Percentiles rank a stretch among this genome's conserved stretches.
phyloP scores from a whole-genome alignment of 139 green algal genomes.

The Picochlorum sp. region DNA sequence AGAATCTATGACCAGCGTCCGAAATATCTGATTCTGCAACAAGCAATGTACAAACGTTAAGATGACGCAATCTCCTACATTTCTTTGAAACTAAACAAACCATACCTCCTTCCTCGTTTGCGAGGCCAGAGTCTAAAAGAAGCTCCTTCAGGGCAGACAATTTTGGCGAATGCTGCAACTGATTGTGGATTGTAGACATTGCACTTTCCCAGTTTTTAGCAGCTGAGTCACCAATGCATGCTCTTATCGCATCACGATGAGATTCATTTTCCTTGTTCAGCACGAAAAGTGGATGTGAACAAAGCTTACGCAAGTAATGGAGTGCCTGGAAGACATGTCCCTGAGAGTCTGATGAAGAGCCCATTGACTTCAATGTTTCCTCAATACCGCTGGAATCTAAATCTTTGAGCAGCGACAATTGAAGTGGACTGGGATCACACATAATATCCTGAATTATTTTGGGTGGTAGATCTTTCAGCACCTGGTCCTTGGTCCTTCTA shows the following conservation, averaged over 20 bases:
- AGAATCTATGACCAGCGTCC: constrained; percentile 62
- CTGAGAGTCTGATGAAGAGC: neutral
- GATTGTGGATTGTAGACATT: constrained; percentile 17
- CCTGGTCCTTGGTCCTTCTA: constrained; percentile 87
- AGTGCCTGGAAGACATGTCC: constrained; percentile 57
- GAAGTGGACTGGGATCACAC: constrained; percentile 71
- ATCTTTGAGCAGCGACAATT: constrained; percentile 76
- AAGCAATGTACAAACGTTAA: neutral
- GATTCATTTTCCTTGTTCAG: constrained; percentile 50
- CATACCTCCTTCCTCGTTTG: constrained; percentile 8
- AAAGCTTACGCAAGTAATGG: constrained; percentile 89
- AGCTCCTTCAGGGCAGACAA: constrained; percentile 81
- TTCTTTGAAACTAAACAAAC: too few relatives aligned
- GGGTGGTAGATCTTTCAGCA: constrained; percentile 87
- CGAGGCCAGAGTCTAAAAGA: constrained; percentile 72
- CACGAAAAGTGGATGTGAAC: constrained; percentile 86
- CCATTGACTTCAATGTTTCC: neutral
- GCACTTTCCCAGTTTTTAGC: constrained; percentile 21
- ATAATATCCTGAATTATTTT: constrained; percentile 95
- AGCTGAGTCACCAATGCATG: constrained; percentile 20
- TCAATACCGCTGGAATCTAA: constrained; percentile 34
- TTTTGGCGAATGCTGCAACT: constrained; percentile 80
- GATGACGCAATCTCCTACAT: too few relatives aligned
- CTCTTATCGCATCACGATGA: constrained; percentile 37
- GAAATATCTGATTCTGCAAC: constrained; percentile 1